phyloP scores from a whole-genome alignment of 768 basidiomycete genomes.

The Trametes coccinea region DNA sequence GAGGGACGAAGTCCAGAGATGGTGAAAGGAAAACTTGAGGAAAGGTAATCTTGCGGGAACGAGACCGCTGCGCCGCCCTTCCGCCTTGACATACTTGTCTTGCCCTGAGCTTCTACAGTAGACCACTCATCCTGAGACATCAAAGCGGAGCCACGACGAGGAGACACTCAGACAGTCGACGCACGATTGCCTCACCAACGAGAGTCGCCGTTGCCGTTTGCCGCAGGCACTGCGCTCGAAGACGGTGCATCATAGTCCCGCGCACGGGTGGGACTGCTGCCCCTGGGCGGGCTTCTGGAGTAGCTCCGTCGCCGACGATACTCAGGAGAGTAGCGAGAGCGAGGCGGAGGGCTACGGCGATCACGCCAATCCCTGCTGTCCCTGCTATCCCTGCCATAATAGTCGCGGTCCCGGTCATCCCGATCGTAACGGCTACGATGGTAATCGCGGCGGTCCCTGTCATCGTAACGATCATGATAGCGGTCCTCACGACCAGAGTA shows the following conservation, averaged over 20 bases:
- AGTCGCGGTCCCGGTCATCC: slow-evolving; percentile 50
- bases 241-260: slow-evolving; percentile 49
- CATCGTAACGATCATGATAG: slow-evolving; percentile 41
- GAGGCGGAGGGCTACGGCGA: slow-evolving; percentile 69
- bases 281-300: slow-evolving; percentile 78
- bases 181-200: slow-evolving; percentile 58
- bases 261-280: slow-evolving; percentile 51
- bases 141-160: slow-evolving; percentile 28
- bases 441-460: slow-evolving; percentile 50
- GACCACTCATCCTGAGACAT: slow-evolving; percentile 29
- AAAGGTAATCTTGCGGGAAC: slow-evolving; percentile 26
- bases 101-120: slow-evolving; percentile 29
- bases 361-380: slow-evolving; percentile 79
- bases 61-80: slow-evolving; percentile 27
- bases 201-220: slow-evolving; percentile 42
- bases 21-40: slow-evolving; percentile 39
- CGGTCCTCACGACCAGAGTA: slow-evolving; percentile 35
- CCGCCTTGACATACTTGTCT: slow-evolving; percentile 33
- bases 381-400: slow-evolving; percentile 66
- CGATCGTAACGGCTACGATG: slow-evolving; percentile 45
- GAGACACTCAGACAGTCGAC: slow-evolving; percentile 24
- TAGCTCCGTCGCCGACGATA: slow-evolving; percentile 75
- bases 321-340: slow-evolving; percentile 75
- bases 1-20: slow-evolving; percentile 31
- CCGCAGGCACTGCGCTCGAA: slow-evolving; percentile 33